phyloP scores from a whole-genome alignment of 1,284 basidiomycete species.

The Cystobasidium sp. region DNA sequence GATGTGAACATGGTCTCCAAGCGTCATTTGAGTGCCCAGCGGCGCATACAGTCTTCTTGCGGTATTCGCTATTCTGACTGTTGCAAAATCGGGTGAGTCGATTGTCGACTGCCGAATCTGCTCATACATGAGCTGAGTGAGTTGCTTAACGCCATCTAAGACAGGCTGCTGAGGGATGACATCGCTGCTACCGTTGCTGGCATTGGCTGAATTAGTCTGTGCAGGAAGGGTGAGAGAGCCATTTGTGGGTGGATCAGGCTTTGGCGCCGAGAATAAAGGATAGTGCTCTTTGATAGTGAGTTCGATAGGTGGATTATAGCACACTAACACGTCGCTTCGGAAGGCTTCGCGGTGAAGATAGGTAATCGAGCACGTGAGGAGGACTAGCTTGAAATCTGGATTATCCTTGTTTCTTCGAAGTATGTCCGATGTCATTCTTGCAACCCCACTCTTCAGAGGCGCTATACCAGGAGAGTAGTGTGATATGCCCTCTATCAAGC shows the following conservation, averaged over 20 bases:
- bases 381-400: conserved; percentile 70
- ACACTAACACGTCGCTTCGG: conserved; percentile 80
- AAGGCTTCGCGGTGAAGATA: conserved; percentile 74
- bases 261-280: conserved; percentile 6
- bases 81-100: conserved; percentile 78
- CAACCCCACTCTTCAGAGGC: conserved; percentile 81
- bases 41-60: conserved; percentile 79
- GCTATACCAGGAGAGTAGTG: conserved; percentile 79
- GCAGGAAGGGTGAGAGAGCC: neutral
- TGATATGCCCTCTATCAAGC: conserved; percentile 73
- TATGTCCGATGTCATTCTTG: conserved; percentile 76
- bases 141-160: conserved; percentile 62
- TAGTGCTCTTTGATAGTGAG: conserved; percentile 46
- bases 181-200: neutral
- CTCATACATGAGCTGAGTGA: conserved; percentile 39
- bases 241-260: conserved; percentile 47
- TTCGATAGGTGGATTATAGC: conserved; percentile 72
- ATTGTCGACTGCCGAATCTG: conserved; percentile 59
- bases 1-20: conserved; percentile 46
- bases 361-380: conserved; percentile 78
- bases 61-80: conserved; percentile 72
- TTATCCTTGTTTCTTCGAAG: conserved; percentile 71
- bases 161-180: neutral
- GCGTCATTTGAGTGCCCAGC: conserved; percentile 65
- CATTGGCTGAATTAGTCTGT: neutral